Evolutionary conservation across 2,329 filamentous ascomycete genomes (phyloP).

Genomic region (Penicillium decumbens): DNA sequence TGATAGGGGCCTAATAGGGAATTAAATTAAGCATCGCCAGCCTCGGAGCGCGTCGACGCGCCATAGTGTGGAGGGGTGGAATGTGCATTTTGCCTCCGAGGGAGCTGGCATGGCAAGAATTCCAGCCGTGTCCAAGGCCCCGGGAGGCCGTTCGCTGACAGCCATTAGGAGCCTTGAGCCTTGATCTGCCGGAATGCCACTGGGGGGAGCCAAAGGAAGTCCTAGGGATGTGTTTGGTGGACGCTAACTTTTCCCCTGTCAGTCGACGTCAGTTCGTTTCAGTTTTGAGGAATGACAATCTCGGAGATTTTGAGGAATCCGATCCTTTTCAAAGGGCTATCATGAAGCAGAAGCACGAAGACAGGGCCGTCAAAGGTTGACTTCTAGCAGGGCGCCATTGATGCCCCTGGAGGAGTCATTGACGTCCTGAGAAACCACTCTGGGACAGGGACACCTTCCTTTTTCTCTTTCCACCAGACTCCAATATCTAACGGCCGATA

Average conservation of each 20-base stretch:
- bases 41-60: constrained; percentile 25
- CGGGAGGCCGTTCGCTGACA: not conserved
- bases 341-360: constrained; percentile 1
- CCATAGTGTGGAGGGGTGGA: constrained; percentile 25
- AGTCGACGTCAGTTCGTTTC: constrained; percentile 14
- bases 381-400: not conserved
- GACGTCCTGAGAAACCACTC: constrained; percentile 3
- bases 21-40: constrained; percentile 7
- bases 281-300: constrained; percentile 14
- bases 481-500: not conserved
- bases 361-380: constrained; percentile 2
- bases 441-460: not conserved
- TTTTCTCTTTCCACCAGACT: not conserved
- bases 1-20: constrained; percentile 15
- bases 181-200: constrained; percentile 17
- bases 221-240: constrained; percentile 12
- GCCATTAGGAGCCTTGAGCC: constrained; percentile 1
- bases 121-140: constrained; percentile 10
- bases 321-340: constrained; percentile 5
- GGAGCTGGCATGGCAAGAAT: constrained; percentile 22
- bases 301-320: constrained; percentile 7
- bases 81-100: constrained; percentile 16
- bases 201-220: constrained; percentile 3
- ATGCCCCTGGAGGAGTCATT: constrained; percentile 10
- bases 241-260: constrained; percentile 8